Evolutionary conservation across 129 eudicot genomes (phyloP), one percentile per base, ranked within the genome.

Genomic region (Centaurea solstitialis): DNA sequence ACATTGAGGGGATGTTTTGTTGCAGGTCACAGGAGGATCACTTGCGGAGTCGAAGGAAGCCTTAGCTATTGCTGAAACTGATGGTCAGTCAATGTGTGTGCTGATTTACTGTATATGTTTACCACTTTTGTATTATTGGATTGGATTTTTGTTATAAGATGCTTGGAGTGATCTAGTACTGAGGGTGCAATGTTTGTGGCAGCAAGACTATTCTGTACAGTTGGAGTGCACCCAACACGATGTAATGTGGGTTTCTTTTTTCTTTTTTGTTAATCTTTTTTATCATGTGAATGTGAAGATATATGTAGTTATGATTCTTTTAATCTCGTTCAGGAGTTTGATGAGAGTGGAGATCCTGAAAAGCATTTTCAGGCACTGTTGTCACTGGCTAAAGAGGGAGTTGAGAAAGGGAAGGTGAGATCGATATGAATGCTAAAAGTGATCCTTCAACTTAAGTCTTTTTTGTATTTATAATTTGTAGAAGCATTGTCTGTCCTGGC

Each of bases 151-250:
- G 75, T 15, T 40, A 5, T 40, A 17, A 41, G 35, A 66, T 68
- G 18, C 47, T 20, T 30, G 23, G 9, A 68, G 43, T 68, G 50
- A 21, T 68, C 79, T 86, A 74, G 70, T 68, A 62, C 30, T 79
- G 65, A 26, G 35, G 24, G 64, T 67, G 70, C 43, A 22, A 50
- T 85, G 33, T 39, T 76, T 82, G 21, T 45, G 73, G 83, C 91
- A 96, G 99, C 93, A 68, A 85, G 99, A 76, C 91, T 96, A 74
- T 93, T 89, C 79, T 96, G 99, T 80, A 96, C 99, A 9, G 98
- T 96, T 76, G 99, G 99, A 75, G 99, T 96, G 80, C 98, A 96
- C 86, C 99, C 99, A 62, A 93, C 99, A 80, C 83, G 98, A 88
- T 96, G 99, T 88, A 96, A 87, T 7, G 99, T 93, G 87, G 20